Evolutionary conservation across 169 alveolate genomes (phyloP), one percentile per base, ranked within the genome.

Genomic region (Plasmodium knowlesi): DNA sequence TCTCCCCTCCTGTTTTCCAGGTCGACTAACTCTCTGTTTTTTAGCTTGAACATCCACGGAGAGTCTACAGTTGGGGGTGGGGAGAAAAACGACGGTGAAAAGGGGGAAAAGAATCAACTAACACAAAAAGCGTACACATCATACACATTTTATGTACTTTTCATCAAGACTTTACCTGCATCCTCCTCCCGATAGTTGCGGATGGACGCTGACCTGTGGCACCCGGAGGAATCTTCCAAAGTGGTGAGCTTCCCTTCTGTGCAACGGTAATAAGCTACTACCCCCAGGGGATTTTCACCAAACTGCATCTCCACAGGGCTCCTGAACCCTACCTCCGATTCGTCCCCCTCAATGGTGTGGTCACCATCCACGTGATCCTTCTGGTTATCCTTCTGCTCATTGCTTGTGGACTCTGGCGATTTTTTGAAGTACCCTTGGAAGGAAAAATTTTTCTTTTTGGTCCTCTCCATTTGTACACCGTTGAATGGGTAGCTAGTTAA

Each of bases 181-280:
- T 30, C 43, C 12, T 14, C 1, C 5, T 78, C 74, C 34, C 72
- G 39, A 25, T 78, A 54, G 72, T 89, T 89, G 50, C 71, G 67
- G 16, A 89, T 78, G 32, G 10, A 28, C 16, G 90, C 94, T 5
- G 82, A 22, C 72, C 94, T 54, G 25, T 46, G 34, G 34, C 94
- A 89, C 37, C 94, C 94, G 6, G 94, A 89, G 2, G 32, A 25
- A 79, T 89, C 94, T 14, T 34, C 22, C 72, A 89, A 19, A 8
- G 32, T 73, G 12, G 67, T 12, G 16, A 28, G 30, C 22, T 34
- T 89, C 32, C 94, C 94, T 32, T 89, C 94, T 32, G 86, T 72
- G 72, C 94, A 89, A 2, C 90, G 46, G 53, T 89, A 89, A 57
- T 89, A 89, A 16, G 83, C 82, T 2, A 89, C 94, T 10, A 89